phyloP scores from a whole-genome alignment of 768 basidiomycete genomes.

The Fibroporia radiculosa region DNA sequence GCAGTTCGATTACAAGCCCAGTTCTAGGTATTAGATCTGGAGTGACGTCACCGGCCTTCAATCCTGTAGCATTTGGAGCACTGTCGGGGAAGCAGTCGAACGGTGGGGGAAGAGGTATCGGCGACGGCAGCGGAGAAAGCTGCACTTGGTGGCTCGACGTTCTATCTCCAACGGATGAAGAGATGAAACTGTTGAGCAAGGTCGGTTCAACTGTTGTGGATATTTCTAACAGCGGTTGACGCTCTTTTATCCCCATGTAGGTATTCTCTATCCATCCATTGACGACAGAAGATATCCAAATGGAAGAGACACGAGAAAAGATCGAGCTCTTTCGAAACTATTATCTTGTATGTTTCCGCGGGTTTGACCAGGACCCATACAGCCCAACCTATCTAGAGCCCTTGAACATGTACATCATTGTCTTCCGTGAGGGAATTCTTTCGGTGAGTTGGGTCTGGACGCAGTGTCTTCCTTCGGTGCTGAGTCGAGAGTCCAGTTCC shows the following conservation, averaged over 20 bases:
- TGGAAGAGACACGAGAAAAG: constrained; percentile 99
- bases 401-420: constrained; percentile 99
- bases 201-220: constrained; percentile 28
- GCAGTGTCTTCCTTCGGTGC: neutral
- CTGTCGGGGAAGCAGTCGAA: constrained; percentile 12
- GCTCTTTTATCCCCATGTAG: constrained; percentile 33
- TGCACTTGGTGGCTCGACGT: constrained; percentile 98
- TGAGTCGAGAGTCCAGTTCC: constrained; percentile 55
- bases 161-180: constrained; percentile 89
- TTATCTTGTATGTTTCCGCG: constrained; percentile 97
- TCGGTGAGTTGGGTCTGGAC: constrained; percentile 52
- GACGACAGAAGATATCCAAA: constrained; percentile 98
- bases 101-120: constrained; percentile 8
- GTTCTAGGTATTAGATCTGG: constrained; percentile 8
- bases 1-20: neutral
- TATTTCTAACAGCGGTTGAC: neutral
- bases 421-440: constrained; percentile 93
- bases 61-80: constrained; percentile 2
- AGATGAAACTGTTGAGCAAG: constrained; percentile 96
- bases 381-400: constrained; percentile 96
- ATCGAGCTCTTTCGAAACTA: constrained; percentile 99
- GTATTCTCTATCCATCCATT: constrained; percentile 96
- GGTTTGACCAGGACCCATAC: constrained; percentile 98
- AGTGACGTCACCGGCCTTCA: constrained; percentile 9
- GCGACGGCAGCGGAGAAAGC: constrained; percentile 43